Evolutionary conservation across 2,329 filamentous ascomycete genomes (phyloP).

Genomic region (Sporothrix inflata): DNA sequence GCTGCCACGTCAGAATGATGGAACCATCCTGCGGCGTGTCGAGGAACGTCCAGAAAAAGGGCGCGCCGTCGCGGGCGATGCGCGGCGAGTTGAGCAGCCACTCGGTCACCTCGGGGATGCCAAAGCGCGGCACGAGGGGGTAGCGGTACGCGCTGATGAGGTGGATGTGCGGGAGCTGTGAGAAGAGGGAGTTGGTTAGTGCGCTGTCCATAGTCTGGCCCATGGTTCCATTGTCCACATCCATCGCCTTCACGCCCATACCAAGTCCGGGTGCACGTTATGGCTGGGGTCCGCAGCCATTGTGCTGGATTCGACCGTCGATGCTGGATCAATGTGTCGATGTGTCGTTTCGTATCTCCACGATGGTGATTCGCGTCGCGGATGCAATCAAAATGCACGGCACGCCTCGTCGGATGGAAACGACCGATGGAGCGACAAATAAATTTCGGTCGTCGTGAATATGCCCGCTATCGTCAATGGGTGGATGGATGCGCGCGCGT

Average conservation of each 20-base stretch:
- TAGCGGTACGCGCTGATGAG: conserved; percentile 84
- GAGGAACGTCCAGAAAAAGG: conserved; percentile 93
- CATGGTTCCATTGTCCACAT: background rate
- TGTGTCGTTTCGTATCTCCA: background rate
- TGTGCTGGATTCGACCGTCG: conserved; percentile 14
- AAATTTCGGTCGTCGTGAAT: background rate
- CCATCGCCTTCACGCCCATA: conserved; percentile 31
- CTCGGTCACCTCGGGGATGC: conserved; percentile 76
- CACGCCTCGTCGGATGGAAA: background rate
- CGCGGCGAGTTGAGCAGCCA: conserved; percentile 83
- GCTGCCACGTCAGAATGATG: conserved; percentile 87
- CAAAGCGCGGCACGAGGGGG: conserved; percentile 70
- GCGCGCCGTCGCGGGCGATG: conserved; percentile 79
- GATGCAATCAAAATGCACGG: conserved; percentile 10
- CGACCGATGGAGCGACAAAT: background rate
- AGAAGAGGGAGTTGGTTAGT: background rate
- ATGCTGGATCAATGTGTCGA: background rate
- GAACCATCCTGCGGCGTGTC: conserved; percentile 80
- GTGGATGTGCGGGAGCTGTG: conserved; percentile 83
- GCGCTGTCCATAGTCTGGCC: background rate
- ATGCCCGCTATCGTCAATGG: background rate
- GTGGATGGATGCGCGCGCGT: conserved; percentile 20
- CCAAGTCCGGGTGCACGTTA: conserved; percentile 42
- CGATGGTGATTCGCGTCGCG: conserved; percentile 11
- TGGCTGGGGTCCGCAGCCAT: conserved; percentile 43